Base-by-base conservation (phyloP, 441 rosid genomes). In the Raphanus hybrid region DNA sequence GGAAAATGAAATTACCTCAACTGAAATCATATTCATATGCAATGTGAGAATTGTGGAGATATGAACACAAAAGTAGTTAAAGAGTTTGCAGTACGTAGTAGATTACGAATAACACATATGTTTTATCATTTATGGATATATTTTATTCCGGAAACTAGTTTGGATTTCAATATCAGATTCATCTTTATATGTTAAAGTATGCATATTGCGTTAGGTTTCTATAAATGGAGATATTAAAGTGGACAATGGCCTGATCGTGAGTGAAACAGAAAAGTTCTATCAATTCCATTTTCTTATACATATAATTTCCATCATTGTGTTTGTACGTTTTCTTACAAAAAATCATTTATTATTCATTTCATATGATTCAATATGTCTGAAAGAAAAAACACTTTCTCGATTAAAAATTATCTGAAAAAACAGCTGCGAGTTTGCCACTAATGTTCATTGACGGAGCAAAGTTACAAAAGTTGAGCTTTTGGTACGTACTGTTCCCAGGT, bases 381-480 rank as follows among this genome's bases (percentile, higher is more conserved):
- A 29, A 29, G n/a, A 29, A 29, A 29, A 29, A 29, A 29, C 34
- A 29, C 34, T 29, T 3, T 29, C 6, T 29, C 34, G 5, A 29
- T 29, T 3, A 29, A 29, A 29, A 29, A 29, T 29, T 29, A 4
- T 29, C 11, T 62, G 5, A 27, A 14, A 61, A 82, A 59, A 75
- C 84, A 92, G 97, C 98, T 76, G 98, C 98, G 10, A 91, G 98
- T 78, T 81, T 91, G 87, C 98, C 98, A 1, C 77, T 94, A 67
- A 50, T 94, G 70, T 94, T 94, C 88, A 88, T 92, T 12, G 97
- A 94, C 75, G 92, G 92, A 76, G 90, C 84, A 41, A 90, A 89
- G 88, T 69, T 92, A 48, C 96, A 92, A 50, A 81, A 66, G 48
- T 84, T 94, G 77, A 90, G 85, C 71, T 80, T 80, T 27, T 89